Evolutionary conservation across 495 filamentous ascomycete species (phyloP).

Genomic region (Talaromyces stipitatus): DNA sequence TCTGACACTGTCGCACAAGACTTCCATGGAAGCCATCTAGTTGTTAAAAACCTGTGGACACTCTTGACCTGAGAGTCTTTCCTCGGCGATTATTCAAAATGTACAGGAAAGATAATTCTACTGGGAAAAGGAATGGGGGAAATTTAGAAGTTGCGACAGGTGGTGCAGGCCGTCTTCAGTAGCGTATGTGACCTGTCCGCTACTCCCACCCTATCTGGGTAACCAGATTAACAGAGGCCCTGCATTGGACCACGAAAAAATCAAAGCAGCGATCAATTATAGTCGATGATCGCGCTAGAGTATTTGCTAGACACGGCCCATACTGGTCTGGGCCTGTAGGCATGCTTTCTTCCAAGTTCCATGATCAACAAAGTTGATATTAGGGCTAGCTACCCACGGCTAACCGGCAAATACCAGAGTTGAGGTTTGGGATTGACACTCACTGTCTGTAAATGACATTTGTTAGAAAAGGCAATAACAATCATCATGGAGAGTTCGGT

Average conservation of each 20-base stretch:
- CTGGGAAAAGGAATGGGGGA: not conserved
- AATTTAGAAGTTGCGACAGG: not conserved
- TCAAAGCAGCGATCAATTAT: not conserved
- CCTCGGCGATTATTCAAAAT: not conserved
- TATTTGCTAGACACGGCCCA: not conserved
- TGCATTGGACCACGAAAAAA: slow-evolving; percentile 1
- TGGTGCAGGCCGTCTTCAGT: not conserved
- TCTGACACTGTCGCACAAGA: not conserved
- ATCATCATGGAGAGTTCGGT: not conserved
- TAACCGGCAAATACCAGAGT: not conserved
- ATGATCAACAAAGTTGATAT: not conserved
- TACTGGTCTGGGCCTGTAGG: not conserved
- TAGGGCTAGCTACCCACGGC: not conserved
- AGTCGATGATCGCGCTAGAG: not conserved
- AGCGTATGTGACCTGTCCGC: not conserved
- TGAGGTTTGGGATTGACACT: not conserved
- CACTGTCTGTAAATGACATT: not conserved
- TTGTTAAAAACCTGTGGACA: not conserved
- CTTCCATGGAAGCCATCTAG: not conserved
- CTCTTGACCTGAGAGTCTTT: not conserved
- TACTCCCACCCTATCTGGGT: not conserved
- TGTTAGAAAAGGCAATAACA: not conserved
- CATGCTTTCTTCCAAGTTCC: not conserved
- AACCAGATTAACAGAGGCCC: not conserved
- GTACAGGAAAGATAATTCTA: too few relatives aligned